Percentiles rank a stretch among this genome's conserved stretches.
Conservation (phyloP, 768 basidiomycete genomes). For the Lactarius evosmus region DNA sequence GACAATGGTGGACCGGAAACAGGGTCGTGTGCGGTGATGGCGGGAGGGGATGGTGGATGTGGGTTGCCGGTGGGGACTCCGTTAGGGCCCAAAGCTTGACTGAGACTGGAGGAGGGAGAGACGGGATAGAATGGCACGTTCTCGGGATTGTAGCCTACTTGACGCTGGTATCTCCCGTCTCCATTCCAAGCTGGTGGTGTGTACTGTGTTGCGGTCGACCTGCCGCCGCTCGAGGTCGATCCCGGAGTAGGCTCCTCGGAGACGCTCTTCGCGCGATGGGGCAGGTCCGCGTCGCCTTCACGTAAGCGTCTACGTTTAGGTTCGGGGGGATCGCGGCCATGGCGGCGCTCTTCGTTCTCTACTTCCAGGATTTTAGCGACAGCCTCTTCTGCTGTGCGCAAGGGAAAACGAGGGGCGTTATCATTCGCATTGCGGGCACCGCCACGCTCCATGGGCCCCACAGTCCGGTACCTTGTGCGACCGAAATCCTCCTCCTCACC, state of each 20-base stretch:
- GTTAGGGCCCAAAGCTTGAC: slow-evolving; percentile 24
- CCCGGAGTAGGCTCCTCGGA: slow-evolving; percentile 21
- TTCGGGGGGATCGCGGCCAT: slow-evolving; percentile 26
- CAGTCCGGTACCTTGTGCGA: slow-evolving; percentile 26
- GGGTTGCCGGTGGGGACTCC: slow-evolving; percentile 16
- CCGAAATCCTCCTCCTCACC: slow-evolving; percentile 30
- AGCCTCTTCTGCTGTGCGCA: slow-evolving; percentile 28
- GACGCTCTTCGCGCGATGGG: slow-evolving; percentile 17
- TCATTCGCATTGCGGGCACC: slow-evolving; percentile 24
- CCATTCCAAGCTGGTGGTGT: slow-evolving; percentile 21
- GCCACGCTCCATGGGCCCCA: slow-evolving; percentile 29
- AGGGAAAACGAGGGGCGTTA: slow-evolving; percentile 21
- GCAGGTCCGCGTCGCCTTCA: slow-evolving; percentile 13
- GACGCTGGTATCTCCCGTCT: slow-evolving; percentile 23
- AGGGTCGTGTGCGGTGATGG: slow-evolving; percentile 13
- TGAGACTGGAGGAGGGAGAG: slow-evolving; percentile 25
- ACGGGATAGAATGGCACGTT: slow-evolving; percentile 23
- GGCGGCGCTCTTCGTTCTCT: slow-evolving; percentile 28
- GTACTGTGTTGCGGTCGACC: slow-evolving; percentile 19
- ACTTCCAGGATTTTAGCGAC: slow-evolving; percentile 28
- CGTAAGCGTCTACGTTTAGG: slow-evolving; percentile 26
- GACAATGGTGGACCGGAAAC: slow-evolving; percentile 11
- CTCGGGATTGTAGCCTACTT: slow-evolving; percentile 22
- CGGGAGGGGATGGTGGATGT: slow-evolving; percentile 17
- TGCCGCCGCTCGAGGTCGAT: slow-evolving; percentile 20